Conservation (phyloP, 1,284 basidiomycete species). For the Pascua guehoae region DNA sequence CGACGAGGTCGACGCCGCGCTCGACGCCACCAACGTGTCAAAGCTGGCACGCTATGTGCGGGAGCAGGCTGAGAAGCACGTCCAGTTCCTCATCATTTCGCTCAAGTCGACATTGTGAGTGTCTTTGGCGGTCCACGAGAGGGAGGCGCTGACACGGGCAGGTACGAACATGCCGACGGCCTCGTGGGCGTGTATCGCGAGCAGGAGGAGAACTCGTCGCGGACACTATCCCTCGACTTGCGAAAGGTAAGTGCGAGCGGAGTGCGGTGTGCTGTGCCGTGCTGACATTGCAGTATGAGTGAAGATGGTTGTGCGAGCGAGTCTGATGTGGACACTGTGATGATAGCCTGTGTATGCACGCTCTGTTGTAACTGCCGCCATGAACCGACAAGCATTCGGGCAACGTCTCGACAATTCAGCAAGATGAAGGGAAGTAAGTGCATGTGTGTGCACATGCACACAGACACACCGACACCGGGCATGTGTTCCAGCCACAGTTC, state of each 20-base stretch:
- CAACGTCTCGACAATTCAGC: too few species aligned
- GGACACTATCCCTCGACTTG: conserved; percentile 76
- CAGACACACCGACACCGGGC: too few species aligned
- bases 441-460: too few species aligned
- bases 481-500: too few species aligned
- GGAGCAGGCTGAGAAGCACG: conserved; percentile 60
- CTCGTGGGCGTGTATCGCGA: conserved; percentile 92
- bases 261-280: not conserved
- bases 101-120: conserved; percentile 57
- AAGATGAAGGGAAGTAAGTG: too few species aligned
- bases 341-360: too few species aligned
- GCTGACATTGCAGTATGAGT: conserved; percentile 5
- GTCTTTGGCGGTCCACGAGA: too few species aligned
- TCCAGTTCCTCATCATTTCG: conserved; percentile 97
- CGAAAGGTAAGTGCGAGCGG: conserved; percentile 56
- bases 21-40: conserved; percentile 93
- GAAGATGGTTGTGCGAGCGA: too few species aligned
- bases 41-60: conserved; percentile 89
- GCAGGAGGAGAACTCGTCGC: conserved; percentile 86
- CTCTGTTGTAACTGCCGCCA: too few species aligned
- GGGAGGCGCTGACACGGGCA: conserved; percentile 15
- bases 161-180: conserved; percentile 86
- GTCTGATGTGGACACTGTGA: too few species aligned
- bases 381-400: too few species aligned
- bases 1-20: conserved; percentile 95